phyloP scores from a whole-genome alignment of 2,329 filamentous ascomycete species.

The Parastagonospora nodorum region DNA sequence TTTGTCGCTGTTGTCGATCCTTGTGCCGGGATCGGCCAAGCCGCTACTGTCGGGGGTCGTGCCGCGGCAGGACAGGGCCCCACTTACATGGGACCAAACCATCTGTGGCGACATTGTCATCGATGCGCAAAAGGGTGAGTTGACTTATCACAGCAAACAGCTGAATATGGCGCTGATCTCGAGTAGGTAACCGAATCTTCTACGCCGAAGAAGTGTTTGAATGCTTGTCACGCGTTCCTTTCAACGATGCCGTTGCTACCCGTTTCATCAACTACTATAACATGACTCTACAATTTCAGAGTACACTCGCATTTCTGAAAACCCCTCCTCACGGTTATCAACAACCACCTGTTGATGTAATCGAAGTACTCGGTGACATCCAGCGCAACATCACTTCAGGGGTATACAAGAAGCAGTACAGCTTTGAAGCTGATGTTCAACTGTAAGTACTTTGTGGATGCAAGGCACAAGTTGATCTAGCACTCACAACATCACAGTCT shows the following conservation, averaged over 20 bases:
- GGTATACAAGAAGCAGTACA: constrained; percentile 45
- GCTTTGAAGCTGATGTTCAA: constrained; percentile 46
- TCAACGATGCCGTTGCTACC: constrained; percentile 51
- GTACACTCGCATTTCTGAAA: constrained; percentile 50
- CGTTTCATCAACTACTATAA: constrained; percentile 54
- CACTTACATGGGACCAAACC: neutral
- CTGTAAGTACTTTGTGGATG: no score
- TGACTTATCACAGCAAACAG: neutral
- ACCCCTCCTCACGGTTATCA: constrained; percentile 49
- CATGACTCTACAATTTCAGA: constrained; percentile 53
- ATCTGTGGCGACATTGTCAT: constrained; percentile 6
- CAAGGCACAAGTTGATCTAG: no score
- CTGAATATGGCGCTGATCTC: neutral
- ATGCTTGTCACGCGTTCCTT: constrained; percentile 54
- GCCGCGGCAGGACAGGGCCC: neutral
- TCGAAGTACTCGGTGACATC: constrained; percentile 33
- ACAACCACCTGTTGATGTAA: constrained; percentile 46
- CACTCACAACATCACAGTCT: no score
- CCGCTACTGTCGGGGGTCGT: neutral
- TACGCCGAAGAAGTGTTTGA: constrained; percentile 13
- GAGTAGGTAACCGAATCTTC: neutral
- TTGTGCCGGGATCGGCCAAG: neutral
- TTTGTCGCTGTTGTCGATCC: neutral
- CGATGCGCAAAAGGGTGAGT: constrained; percentile 12
- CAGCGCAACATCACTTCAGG: constrained; percentile 24